Percentiles rank a stretch among this genome's conserved stretches.
phyloP scores from a whole-genome alignment of 768 basidiomycete species.

The Boletus rubescentipes region DNA sequence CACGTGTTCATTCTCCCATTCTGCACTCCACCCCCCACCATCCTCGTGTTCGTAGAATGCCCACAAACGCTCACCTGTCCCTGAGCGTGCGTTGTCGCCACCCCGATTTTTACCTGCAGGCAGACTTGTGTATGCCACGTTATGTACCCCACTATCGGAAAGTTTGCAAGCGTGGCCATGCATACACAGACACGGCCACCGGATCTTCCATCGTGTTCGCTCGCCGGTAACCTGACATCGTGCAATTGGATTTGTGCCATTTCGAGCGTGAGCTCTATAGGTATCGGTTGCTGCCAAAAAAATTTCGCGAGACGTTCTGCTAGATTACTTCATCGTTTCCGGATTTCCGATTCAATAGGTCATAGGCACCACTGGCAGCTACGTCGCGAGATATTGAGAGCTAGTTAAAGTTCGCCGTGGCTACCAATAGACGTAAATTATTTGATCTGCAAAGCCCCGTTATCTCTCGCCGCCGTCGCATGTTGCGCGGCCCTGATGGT shows the following conservation, averaged over 20 bases:
- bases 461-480: background rate
- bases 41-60: constrained; percentile 17
- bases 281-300: background rate
- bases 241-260: constrained; percentile 8
- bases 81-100: constrained; percentile 12
- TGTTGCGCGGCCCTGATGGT: background rate
- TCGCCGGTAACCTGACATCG: constrained; percentile 17
- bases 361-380: background rate
- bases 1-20: constrained; percentile 24
- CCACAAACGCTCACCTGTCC: constrained; percentile 10
- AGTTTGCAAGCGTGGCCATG: constrained; percentile 5
- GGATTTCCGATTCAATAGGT: background rate
- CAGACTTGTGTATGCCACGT: constrained; percentile 25
- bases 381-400: background rate
- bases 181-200: constrained; percentile 15
- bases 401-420: background rate
- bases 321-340: constrained; percentile 15
- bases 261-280: background rate
- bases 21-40: background rate
- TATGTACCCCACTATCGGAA: constrained; percentile 2
- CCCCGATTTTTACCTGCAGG: constrained; percentile 22
- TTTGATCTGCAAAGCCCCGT: background rate
- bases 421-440: constrained; percentile 8
- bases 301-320: background rate
- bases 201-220: constrained; percentile 27